Conservation (phyloP, 2,329 filamentous ascomycete species). For the Chaetomium sp. region DNA sequence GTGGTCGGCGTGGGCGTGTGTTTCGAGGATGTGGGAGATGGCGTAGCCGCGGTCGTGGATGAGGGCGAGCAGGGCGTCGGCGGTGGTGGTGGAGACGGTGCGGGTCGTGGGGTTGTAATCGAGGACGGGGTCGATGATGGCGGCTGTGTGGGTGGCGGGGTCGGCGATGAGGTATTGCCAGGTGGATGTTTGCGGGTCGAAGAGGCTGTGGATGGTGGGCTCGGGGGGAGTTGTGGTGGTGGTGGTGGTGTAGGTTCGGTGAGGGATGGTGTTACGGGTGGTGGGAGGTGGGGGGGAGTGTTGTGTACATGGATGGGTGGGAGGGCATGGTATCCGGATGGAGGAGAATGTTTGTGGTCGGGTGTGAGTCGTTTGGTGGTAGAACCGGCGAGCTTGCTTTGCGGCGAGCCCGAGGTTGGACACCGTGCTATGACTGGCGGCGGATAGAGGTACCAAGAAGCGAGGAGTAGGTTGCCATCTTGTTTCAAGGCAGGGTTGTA, state of each 20-base stretch:
- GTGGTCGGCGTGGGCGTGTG: slow-evolving; percentile 64
- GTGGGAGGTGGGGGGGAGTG: too few relatives aligned
- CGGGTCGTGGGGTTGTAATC: slow-evolving; percentile 53
- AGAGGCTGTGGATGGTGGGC: slow-evolving; percentile 45
- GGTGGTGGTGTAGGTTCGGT: not conserved
- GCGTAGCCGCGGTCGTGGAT: slow-evolving; percentile 50
- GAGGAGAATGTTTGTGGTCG: not conserved
- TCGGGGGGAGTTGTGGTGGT: slow-evolving; percentile 27
- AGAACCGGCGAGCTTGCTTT: slow-evolving; percentile 1
- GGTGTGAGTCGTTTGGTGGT: not conserved
- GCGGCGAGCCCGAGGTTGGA: not conserved
- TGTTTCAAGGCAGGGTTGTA: slow-evolving; percentile 10
- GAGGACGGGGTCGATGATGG: slow-evolving; percentile 64
- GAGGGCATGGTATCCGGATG: not conserved
- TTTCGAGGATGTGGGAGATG: slow-evolving; percentile 60
- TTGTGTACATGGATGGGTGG: not conserved
- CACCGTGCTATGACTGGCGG: not conserved
- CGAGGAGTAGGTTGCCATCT: slow-evolving; percentile 14
- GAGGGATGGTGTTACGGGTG: not conserved
- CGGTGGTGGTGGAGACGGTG: slow-evolving; percentile 52
- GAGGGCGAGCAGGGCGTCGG: slow-evolving; percentile 53
- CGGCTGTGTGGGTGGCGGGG: slow-evolving; percentile 49
- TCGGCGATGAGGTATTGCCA: slow-evolving; percentile 65
- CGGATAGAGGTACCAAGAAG: not conserved
- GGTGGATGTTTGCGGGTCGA: slow-evolving; percentile 50